phyloP scores from a whole-genome alignment of 163 green algal species.

The Scenedesmus sp. region DNA sequence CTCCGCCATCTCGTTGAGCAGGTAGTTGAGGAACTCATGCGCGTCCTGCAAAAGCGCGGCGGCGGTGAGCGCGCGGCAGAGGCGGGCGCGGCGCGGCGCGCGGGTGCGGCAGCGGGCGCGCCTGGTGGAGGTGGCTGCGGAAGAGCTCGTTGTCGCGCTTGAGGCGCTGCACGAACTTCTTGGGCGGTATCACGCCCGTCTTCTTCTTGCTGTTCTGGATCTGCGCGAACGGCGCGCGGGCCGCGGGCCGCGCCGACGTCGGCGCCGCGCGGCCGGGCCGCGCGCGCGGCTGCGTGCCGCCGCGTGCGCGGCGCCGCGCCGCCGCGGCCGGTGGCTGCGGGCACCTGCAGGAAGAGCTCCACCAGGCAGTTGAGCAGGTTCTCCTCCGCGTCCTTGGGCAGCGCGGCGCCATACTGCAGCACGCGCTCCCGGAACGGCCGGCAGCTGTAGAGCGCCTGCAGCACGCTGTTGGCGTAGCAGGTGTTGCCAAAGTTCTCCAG shows the following conservation, averaged over 20 bases:
- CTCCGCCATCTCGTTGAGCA: constrained; percentile 95
- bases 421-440: constrained; percentile 88
- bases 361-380: constrained; percentile 92
- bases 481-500: constrained; percentile 99
- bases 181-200: constrained; percentile 88
- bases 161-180: constrained; percentile 90
- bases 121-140: constrained; percentile 93
- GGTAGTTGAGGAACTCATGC: constrained; percentile 98
- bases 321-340: neutral
- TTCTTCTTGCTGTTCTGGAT: constrained; percentile 90
- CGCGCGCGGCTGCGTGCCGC: too few species aligned
- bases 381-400: constrained; percentile 72
- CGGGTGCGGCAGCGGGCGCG: neutral
- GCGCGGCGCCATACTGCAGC: constrained; percentile 72
- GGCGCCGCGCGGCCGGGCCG: too few species aligned
- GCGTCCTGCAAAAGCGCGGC: constrained; percentile 96
- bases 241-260: too few species aligned
- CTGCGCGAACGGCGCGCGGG: too few species aligned
- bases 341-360: constrained; percentile 93
- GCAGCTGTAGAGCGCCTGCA: constrained; percentile 98
- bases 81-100: too few species aligned
- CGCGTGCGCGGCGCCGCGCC: neutral
- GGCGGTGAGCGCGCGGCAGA: neutral
- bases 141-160: constrained; percentile 98
- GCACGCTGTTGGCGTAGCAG: constrained; percentile 98